phyloP scores from a whole-genome alignment of 1,284 basidiomycete species.

The Naganishia albida region DNA sequence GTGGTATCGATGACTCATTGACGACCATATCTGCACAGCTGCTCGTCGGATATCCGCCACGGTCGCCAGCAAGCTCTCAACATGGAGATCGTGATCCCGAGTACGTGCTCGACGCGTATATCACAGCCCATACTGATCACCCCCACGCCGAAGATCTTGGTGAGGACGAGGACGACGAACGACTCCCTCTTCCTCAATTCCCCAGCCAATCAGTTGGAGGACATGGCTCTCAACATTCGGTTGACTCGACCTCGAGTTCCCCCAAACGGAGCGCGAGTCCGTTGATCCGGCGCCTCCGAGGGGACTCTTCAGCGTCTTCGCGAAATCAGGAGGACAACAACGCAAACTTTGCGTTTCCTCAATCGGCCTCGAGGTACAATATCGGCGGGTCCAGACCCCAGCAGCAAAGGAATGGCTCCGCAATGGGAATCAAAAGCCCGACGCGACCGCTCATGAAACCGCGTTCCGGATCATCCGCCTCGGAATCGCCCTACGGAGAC shows the following conservation, averaged over 20 bases:
- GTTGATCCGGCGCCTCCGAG: conserved; percentile 34
- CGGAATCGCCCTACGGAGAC: conserved; percentile 23
- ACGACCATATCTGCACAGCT: neutral
- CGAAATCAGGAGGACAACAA: conserved; percentile 37
- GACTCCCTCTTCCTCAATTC: conserved; percentile 43
- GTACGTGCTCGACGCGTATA: conserved; percentile 35
- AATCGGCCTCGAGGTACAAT: conserved; percentile 3
- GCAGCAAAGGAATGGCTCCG: neutral
- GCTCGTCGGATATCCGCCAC: neutral
- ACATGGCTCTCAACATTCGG: conserved; percentile 36
- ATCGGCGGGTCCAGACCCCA: neutral
- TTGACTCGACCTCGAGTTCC: conserved; percentile 33
- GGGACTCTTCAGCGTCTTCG: conserved; percentile 39
- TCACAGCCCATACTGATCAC: neutral
- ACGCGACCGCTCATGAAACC: conserved; percentile 29
- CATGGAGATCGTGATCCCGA: conserved; percentile 49
- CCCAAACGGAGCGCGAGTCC: conserved; percentile 31
- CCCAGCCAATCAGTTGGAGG: conserved; percentile 37
- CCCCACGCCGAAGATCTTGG: conserved; percentile 39
- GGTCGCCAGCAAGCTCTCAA: neutral
- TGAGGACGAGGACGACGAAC: conserved; percentile 47
- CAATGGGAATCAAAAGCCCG: conserved; percentile 15
- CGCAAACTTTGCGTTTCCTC: conserved; percentile 26
- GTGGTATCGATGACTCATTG: neutral
- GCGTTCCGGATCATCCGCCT: conserved; percentile 28